phyloP scores from a whole-genome alignment of 164 flowering plant genomes.

The Sedum album region DNA sequence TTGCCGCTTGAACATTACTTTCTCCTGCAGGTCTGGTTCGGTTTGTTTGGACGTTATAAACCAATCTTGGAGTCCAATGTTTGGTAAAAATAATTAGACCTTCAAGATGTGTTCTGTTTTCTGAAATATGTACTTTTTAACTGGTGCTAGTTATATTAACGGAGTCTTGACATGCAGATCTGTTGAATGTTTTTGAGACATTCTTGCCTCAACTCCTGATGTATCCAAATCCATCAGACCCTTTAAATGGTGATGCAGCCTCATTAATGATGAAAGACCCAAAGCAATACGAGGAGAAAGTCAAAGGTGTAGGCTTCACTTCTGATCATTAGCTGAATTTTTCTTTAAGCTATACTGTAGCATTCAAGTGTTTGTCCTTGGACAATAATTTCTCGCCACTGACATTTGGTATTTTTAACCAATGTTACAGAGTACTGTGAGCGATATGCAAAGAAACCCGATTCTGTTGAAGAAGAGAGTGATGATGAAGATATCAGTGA shows the following conservation, averaged over 20 bases:
- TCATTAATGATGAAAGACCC: slow-evolving; percentile 63
- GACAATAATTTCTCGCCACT: not conserved
- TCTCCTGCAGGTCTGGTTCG: slow-evolving; percentile 77
- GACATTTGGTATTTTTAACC: no score
- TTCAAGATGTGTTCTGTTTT: not conserved
- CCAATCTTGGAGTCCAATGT: slow-evolving; percentile 99
- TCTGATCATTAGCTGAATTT: not conserved
- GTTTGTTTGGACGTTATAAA: slow-evolving; percentile 98
- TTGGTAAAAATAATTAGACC: slow-evolving; percentile 37
- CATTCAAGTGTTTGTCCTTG: not conserved
- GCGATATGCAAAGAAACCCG: slow-evolving; percentile 31
- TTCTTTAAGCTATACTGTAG: not conserved
- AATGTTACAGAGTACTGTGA: slow-evolving; percentile 26
- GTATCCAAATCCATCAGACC: slow-evolving; percentile 80
- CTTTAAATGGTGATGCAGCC: slow-evolving; percentile 72
- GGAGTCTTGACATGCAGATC: slow-evolving; percentile 2
- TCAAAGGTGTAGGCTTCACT: slow-evolving; percentile 39
- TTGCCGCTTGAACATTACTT: no score
- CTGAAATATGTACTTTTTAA: not conserved
- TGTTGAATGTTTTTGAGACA: slow-evolving; percentile 51
- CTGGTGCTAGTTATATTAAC: no score
- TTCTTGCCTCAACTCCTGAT: slow-evolving; percentile 76
- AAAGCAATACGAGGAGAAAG: slow-evolving; percentile 56
- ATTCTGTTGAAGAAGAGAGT: slow-evolving; percentile 18
- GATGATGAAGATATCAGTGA: slow-evolving; percentile 14